Base-by-base conservation (phyloP, 192 early-diverging fungal genomes). In the Haplosporangium gracile region DNA sequence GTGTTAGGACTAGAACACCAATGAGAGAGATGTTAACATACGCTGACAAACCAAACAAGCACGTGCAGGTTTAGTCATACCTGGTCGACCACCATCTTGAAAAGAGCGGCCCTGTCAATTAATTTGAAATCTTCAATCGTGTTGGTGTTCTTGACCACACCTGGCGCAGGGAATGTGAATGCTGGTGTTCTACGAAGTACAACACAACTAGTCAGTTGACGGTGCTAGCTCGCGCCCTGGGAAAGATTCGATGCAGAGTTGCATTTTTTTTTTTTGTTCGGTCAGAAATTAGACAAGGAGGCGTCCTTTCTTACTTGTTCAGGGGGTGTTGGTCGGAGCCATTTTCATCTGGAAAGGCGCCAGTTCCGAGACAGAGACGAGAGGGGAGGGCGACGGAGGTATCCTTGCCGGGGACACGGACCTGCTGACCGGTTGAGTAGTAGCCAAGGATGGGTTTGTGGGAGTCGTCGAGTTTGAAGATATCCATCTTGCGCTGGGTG, bases 101-200 rank as follows among this genome's bases (percentile, higher is more conserved):
- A 92, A 24, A 96, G 82, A 34, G 88, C 91, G 29, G 87, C 83
- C 83, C 97, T 98, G 88, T 99, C 97, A 43, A 93, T 70, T 55
- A 75, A 78, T 80, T 95, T 96, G 83, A 98, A 99, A 63, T 97
- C 97, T 78, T 98, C 97, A 9, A 99, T 90, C 1, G 98, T 99
- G 87, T 99, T 99, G 40, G 97, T 97, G 89, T 99, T 99, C 77
- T 92, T 89, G 45, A 99, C 84, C 4, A 78, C 78, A 2, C 94
- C 96, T 40, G 89, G 87, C 16, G 88, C 89, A 16, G 82, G 87
- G 85, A 84, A 88, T 8, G 91, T 79, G 39, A 89, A 88, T 11
- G 91, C 79, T 34, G 91, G 89, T 13, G 81, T 82, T n/a, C 84
- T 86, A 65, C 36, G 1, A 34, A 22, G 29, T 45, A 29, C n/a